Evolutionary conservation across 768 basidiomycete genomes (phyloP).

Genomic region (Serendipita vermifera): DNA sequence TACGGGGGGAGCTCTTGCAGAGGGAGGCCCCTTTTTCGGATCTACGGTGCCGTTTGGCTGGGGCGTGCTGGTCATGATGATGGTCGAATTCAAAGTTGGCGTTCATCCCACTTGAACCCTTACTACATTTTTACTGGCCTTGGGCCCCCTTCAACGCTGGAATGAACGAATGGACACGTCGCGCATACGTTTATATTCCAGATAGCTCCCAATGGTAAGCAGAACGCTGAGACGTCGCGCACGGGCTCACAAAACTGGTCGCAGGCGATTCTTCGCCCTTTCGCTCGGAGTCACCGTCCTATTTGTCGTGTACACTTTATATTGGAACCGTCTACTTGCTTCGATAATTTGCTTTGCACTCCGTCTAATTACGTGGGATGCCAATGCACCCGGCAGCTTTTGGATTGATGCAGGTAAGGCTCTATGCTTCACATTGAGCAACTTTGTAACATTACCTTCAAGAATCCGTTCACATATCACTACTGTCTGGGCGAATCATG

Average conservation of each 20-base stretch:
- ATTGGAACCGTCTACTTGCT: conserved; percentile 77
- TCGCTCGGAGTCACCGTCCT: conserved; percentile 13
- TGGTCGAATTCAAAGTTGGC: not conserved
- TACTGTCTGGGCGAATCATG: conserved; percentile 74
- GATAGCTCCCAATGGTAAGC: not conserved
- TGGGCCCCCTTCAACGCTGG: not conserved
- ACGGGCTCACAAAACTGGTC: not conserved
- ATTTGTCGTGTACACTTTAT: conserved; percentile 70
- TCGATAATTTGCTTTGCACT: conserved; percentile 50
- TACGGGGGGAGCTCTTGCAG: conserved; percentile 29
- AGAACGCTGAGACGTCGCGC: too few species aligned
- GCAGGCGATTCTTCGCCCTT: conserved; percentile 7
- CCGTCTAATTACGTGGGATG: conserved; percentile 67
- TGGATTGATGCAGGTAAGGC: conserved; percentile 46
- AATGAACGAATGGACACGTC: conserved; percentile 5
- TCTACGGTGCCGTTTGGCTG: not conserved
- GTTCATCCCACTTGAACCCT: not conserved
- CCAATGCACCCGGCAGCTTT: conserved; percentile 49
- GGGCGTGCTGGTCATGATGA: conserved; percentile 7
- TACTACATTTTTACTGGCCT: not conserved
- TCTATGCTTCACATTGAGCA: not conserved
- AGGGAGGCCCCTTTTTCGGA: not conserved
- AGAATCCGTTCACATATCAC: conserved; percentile 89
- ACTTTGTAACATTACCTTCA: not conserved
- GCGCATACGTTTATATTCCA: not conserved